Conservation (phyloP, 495 filamentous ascomycete genomes). For the Neohortaea acidophila region DNA sequence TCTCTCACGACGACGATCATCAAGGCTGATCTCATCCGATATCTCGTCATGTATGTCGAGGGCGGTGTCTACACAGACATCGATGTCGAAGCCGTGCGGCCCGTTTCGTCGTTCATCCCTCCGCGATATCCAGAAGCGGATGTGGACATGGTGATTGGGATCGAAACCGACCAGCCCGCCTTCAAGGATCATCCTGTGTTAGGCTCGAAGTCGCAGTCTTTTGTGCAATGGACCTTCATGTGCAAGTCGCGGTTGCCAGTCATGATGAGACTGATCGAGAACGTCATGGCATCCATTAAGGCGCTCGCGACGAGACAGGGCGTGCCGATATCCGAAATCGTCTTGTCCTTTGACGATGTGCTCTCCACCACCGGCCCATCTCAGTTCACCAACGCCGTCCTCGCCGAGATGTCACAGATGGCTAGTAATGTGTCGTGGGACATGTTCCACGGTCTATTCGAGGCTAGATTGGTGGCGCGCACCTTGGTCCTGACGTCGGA, state of each 20-base stretch:
- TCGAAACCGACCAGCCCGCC: too few relatives aligned
- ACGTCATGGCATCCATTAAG: constrained; percentile 44
- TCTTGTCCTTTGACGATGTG: constrained; percentile 51
- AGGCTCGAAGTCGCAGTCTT: constrained; percentile 45
- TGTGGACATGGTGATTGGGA: constrained; percentile 46
- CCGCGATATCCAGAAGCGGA: constrained; percentile 30
- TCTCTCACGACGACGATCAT: constrained; percentile 44
- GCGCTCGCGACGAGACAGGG: constrained; percentile 39
- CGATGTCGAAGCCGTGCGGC: constrained; percentile 33
- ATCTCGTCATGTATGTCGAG: constrained; percentile 38
- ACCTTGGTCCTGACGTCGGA: constrained; percentile 47
- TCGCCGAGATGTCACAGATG: constrained; percentile 38
- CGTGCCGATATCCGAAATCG: constrained; percentile 35
- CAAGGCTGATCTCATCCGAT: constrained; percentile 38
- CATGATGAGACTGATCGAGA: constrained; percentile 45
- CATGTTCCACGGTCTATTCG: constrained; percentile 40
- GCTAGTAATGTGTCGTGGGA: constrained; percentile 36
- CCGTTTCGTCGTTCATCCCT: constrained; percentile 33
- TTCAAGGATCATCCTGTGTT: constrained; percentile 42
- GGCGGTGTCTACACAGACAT: constrained; percentile 39
- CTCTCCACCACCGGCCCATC: constrained; percentile 52
- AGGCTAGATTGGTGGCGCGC: constrained; percentile 41
- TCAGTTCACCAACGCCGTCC: constrained; percentile 44
- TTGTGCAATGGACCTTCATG: constrained; percentile 57
- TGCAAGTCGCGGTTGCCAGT: constrained; percentile 45